These are phyloP conservation scores for Auricularia cornea DNA, from an alignment of 768 basidiomycete genomes.

Conservation along the genomic window DNA sequence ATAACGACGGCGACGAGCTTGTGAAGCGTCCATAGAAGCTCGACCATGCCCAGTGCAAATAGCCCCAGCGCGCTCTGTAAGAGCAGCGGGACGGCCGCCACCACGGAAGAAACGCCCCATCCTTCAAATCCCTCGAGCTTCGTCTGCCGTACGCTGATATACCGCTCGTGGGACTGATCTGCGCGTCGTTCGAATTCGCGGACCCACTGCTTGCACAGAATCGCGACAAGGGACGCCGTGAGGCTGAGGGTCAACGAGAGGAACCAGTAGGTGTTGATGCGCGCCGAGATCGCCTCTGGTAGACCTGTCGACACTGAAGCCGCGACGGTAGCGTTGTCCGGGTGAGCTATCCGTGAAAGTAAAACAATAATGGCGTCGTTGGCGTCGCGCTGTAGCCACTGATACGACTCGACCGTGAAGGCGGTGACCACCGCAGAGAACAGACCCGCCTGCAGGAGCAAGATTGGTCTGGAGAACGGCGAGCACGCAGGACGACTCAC, in stretches of 20 bases:
- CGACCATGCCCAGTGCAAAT: slow-evolving; percentile 13
- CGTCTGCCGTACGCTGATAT: slow-evolving; percentile 12
- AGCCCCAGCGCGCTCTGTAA: slow-evolving; percentile 14
- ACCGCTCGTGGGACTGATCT: background rate
- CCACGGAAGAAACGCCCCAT: slow-evolving; percentile 17
- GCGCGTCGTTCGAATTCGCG: slow-evolving; percentile 6
- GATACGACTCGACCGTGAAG: slow-evolving; percentile 16
- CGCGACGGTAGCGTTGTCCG: background rate
- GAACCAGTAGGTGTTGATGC: slow-evolving; percentile 20
- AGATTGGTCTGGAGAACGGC: too few species aligned
- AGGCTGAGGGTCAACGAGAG: slow-evolving; percentile 17
- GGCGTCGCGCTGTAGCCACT: slow-evolving; percentile 10
- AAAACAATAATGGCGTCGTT: slow-evolving; percentile 7
- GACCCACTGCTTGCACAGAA: slow-evolving; percentile 22
- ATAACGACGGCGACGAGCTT: slow-evolving; percentile 4
- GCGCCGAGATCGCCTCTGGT: slow-evolving; percentile 25
- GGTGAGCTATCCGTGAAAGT: background rate
- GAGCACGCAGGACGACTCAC: background rate
- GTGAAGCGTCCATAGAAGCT: slow-evolving; percentile 11
- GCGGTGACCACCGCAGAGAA: slow-evolving; percentile 19
- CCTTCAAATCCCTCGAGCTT: slow-evolving; percentile 13
- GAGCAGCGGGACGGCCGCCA: slow-evolving; percentile 14
- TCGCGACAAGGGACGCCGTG: slow-evolving; percentile 15
- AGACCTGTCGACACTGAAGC: too few species aligned
- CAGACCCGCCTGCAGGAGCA: slow-evolving; percentile 21